phyloP scores from a whole-genome alignment of 2,329 filamentous ascomycete species.

The Rutstroemia sp. region DNA sequence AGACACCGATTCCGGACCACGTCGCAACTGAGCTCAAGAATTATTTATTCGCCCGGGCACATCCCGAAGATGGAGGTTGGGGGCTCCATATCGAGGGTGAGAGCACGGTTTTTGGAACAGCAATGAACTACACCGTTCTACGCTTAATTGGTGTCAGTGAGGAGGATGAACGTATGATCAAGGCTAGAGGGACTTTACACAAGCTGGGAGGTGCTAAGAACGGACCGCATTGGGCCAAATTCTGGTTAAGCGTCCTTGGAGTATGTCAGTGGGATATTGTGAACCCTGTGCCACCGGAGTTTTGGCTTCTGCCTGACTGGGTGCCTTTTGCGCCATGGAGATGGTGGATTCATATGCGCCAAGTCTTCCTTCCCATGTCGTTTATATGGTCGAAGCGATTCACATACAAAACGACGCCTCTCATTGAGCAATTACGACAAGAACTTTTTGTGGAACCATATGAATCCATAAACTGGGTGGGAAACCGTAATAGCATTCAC shows the following conservation, averaged over 20 bases:
- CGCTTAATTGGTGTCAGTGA: constrained; percentile 76
- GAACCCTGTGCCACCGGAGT: constrained; percentile 86
- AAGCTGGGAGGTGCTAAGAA: constrained; percentile 77
- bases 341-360: constrained; percentile 98
- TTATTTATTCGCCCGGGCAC: constrained; percentile 73
- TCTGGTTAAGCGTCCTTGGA: constrained; percentile 82
- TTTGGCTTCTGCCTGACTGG: constrained; percentile 92
- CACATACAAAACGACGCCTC: constrained; percentile 65
- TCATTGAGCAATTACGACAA: constrained; percentile 65
- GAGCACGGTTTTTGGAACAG: constrained; percentile 83
- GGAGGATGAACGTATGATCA: constrained; percentile 78
- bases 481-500: constrained; percentile 76
- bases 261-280: constrained; percentile 86
- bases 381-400: constrained; percentile 82
- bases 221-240: constrained; percentile 93
- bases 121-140: constrained; percentile 77
- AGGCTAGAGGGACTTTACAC: constrained; percentile 75
- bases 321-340: constrained; percentile 83
- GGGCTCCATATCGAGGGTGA: constrained; percentile 92
- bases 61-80: constrained; percentile 92
- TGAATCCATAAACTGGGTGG: constrained; percentile 67
- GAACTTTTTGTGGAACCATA: constrained; percentile 80
- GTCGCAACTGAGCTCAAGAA: constrained; percentile 85
- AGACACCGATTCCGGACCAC: constrained; percentile 74
- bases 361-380: constrained; percentile 89